Conservation (phyloP, 2,329 filamentous ascomycete species). For the Lecanicillium sp. region DNA sequence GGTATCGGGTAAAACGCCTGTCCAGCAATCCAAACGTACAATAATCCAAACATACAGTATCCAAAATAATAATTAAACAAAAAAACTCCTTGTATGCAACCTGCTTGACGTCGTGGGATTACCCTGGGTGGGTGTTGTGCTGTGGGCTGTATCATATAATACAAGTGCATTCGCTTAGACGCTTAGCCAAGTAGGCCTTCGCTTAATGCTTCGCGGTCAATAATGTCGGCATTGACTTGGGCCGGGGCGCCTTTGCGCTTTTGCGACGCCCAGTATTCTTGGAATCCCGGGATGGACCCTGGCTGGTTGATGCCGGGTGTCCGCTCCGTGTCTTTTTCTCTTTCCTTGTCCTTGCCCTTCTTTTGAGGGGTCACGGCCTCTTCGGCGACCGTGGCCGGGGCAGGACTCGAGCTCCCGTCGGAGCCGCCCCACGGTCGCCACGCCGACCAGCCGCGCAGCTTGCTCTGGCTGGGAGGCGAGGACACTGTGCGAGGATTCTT, state of each 20-base stretch:
- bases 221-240: slow-evolving; percentile 49
- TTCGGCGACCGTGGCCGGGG: background rate
- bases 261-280: slow-evolving; percentile 46
- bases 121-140: too few relatives aligned
- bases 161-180: background rate
- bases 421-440: slow-evolving; percentile 43
- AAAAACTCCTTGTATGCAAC: too few relatives aligned
- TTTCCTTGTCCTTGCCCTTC: slow-evolving; percentile 22
- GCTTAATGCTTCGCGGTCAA: slow-evolving; percentile 55
- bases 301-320: slow-evolving; percentile 72
- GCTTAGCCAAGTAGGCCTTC: slow-evolving; percentile 44
- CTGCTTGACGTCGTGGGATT: too few relatives aligned
- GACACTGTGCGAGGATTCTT: slow-evolving; percentile 29
- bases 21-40: background rate
- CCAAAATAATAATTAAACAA: too few relatives aligned
- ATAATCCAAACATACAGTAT: background rate
- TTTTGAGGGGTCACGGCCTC: slow-evolving; percentile 11
- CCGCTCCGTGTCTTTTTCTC: slow-evolving; percentile 38
- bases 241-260: slow-evolving; percentile 48
- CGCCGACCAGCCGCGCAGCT: slow-evolving; percentile 30
- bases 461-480: slow-evolving; percentile 20
- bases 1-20: slow-evolving; percentile 18
- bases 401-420: slow-evolving; percentile 1
- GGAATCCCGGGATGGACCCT: slow-evolving; percentile 67
- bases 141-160: background rate